Evolutionary conservation across 495 filamentous ascomycete species (phyloP).

Genomic region (Neurospora sp.): DNA sequence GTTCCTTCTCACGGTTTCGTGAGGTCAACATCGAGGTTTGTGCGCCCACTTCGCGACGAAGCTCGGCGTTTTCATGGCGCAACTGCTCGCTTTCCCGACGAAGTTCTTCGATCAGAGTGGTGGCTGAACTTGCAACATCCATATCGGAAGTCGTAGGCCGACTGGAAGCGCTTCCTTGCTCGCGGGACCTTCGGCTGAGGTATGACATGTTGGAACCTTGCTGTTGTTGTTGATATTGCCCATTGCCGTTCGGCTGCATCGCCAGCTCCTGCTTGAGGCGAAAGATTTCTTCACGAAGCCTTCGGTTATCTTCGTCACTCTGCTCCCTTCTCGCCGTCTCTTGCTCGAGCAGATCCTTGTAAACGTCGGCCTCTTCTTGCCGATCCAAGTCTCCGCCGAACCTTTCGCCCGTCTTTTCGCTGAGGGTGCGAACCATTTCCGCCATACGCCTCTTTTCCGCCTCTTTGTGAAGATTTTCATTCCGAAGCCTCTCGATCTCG

Average conservation of each 20-base stretch:
- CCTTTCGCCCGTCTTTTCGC: slow-evolving; percentile 47
- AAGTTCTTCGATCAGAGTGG: slow-evolving; percentile 58
- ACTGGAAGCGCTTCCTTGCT: slow-evolving; percentile 47
- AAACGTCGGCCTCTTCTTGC: slow-evolving; percentile 84
- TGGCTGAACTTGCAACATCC: slow-evolving; percentile 46
- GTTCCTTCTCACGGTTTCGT: slow-evolving; percentile 86
- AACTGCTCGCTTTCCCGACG: slow-evolving; percentile 61
- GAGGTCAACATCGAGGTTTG: slow-evolving; percentile 98
- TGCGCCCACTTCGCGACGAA: slow-evolving; percentile 84
- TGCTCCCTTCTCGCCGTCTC: slow-evolving; percentile 86
- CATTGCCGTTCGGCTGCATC: slow-evolving; percentile 17
- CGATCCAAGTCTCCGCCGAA: slow-evolving; percentile 57
- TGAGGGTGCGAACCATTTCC: slow-evolving; percentile 64
- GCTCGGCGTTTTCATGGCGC: slow-evolving; percentile 83
- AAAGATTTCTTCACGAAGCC: slow-evolving; percentile 74
- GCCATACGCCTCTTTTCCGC: slow-evolving; percentile 73
- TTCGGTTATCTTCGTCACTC: slow-evolving; percentile 76
- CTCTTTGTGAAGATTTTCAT: slow-evolving; percentile 65
- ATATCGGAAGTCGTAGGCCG: slow-evolving; percentile 52
- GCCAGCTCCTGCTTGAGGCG: slow-evolving; percentile 57
- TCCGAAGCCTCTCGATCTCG: slow-evolving; percentile 69
- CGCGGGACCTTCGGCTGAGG: slow-evolving; percentile 50
- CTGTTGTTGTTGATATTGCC: slow-evolving; percentile 38
- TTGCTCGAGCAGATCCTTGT: slow-evolving; percentile 90
- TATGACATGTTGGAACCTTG: slow-evolving; percentile 44